Conservation (phyloP, 2,329 filamentous ascomycete genomes). For the Macrophomina phaseolina region DNA sequence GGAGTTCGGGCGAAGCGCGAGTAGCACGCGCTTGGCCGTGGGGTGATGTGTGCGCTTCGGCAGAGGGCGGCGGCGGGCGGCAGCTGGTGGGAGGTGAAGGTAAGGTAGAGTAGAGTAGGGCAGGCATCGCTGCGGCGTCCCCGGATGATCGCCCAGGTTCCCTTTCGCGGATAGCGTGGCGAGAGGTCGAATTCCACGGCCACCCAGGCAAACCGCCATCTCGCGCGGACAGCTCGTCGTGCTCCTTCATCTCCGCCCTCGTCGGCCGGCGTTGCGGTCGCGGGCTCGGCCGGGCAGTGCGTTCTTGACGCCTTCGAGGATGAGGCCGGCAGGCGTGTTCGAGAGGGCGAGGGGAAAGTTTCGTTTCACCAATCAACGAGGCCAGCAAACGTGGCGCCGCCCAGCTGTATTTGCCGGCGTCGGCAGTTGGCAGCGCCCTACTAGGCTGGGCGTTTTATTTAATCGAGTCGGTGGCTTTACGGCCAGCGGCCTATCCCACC, state of each 20-base stretch:
- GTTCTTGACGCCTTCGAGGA: background rate
- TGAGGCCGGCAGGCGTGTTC: background rate
- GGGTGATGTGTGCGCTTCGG: background rate
- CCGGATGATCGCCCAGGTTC: constrained; percentile 4
- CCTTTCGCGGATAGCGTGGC: background rate
- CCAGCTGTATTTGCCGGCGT: background rate
- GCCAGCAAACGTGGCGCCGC: constrained; percentile 1
- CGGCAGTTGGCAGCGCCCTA: background rate
- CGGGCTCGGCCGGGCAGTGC: background rate
- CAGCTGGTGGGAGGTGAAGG: too few species aligned
- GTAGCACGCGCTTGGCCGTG: background rate
- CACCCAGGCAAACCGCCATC: background rate
- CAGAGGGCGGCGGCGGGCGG: background rate
- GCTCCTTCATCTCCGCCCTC: constrained; percentile 7
- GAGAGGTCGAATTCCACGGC: background rate
- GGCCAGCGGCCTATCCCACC: background rate
- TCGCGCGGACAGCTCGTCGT: background rate
- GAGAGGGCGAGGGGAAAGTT: constrained; percentile 9
- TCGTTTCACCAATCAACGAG: background rate
- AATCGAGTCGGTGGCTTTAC: too few species aligned
- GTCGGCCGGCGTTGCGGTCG: background rate
- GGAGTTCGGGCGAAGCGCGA: background rate
- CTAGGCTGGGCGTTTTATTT: background rate
- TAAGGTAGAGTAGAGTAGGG: background rate
- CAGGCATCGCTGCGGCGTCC: background rate